Percentiles rank a stretch among this genome's conserved stretches.
Conservation (phyloP, 805 yeast genomes). For the Blastobotrys terrestris region DNA sequence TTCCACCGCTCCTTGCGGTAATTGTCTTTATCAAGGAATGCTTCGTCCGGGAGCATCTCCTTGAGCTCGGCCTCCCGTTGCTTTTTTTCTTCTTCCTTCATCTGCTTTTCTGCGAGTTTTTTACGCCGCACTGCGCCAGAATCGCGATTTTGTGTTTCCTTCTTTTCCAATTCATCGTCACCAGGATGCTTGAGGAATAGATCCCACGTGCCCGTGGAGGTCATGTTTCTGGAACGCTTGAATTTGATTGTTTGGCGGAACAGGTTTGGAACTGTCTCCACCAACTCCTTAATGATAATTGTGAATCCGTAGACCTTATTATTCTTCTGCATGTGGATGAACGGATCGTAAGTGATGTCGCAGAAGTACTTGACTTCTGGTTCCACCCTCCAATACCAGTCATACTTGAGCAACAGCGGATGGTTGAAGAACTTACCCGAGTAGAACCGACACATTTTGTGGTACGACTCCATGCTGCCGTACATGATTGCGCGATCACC, state of each 20-base stretch:
- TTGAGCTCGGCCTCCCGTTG: slow-evolving; percentile 8
- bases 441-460: slow-evolving; percentile 92
- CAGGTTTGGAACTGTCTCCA: slow-evolving; percentile 75
- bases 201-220: slow-evolving; percentile 63
- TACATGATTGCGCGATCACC: slow-evolving; percentile 82
- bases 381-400: slow-evolving; percentile 97
- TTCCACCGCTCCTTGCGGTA: slow-evolving; percentile 8
- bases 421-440: slow-evolving; percentile 80
- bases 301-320: slow-evolving; percentile 83
- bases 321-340: slow-evolving; percentile 62
- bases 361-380: slow-evolving; percentile 88
- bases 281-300: slow-evolving; percentile 68
- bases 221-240: slow-evolving; percentile 42
- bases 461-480: slow-evolving; percentile 77
- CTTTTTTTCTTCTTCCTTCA: slow-evolving; percentile 27
- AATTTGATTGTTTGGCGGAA: slow-evolving; percentile 67
- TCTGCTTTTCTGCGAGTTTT: slow-evolving; percentile 16
- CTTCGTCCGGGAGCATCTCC: slow-evolving; percentile 17
- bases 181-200: slow-evolving; percentile 42
- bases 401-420: slow-evolving; percentile 58
- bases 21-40: slow-evolving; percentile 7
- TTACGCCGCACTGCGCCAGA: slow-evolving; percentile 15
- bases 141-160: slow-evolving; percentile 8
- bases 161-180: slow-evolving; percentile 10
- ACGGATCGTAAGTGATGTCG: slow-evolving; percentile 89